Evolutionary conservation across 1,284 basidiomycete species (phyloP).

Genomic region (Rhodotorula mucilaginosa): DNA sequence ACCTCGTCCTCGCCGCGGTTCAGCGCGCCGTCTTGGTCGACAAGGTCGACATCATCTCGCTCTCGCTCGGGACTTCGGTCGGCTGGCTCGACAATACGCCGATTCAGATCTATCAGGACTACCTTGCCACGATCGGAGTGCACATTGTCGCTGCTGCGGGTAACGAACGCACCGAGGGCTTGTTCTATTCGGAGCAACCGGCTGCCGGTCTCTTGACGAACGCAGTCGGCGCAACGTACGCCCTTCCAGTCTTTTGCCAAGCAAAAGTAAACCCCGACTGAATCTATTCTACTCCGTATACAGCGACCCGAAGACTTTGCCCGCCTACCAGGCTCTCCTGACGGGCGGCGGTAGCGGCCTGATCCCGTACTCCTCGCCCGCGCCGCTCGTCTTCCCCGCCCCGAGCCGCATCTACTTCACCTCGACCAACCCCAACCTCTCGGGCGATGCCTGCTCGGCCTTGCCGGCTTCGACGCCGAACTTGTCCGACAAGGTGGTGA

Average conservation of each 20-base stretch:
- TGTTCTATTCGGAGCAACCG: slow-evolving; percentile 32
- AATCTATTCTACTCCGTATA: not conserved
- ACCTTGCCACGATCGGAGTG: slow-evolving; percentile 17
- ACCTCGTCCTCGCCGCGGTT: slow-evolving; percentile 2
- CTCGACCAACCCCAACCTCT: slow-evolving; percentile 45
- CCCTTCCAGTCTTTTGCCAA: too few relatives aligned
- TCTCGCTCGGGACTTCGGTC: slow-evolving; percentile 24
- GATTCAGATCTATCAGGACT: slow-evolving; percentile 25
- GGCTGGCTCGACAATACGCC: slow-evolving; percentile 32
- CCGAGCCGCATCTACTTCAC: slow-evolving; percentile 45
- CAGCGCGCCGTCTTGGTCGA: slow-evolving; percentile 12
- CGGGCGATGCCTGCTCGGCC: slow-evolving; percentile 58
- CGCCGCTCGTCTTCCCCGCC: slow-evolving; percentile 36
- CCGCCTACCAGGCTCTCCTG: slow-evolving; percentile 42
- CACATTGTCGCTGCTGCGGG: slow-evolving; percentile 25
- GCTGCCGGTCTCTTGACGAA: slow-evolving; percentile 15
- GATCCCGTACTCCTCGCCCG: slow-evolving; percentile 39
- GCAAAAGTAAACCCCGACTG: not conserved
- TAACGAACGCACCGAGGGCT: slow-evolving; percentile 35
- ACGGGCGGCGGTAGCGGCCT: slow-evolving; percentile 39
- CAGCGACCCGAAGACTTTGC: slow-evolving; percentile 23
- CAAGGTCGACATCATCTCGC: slow-evolving; percentile 30
- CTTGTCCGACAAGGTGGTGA: slow-evolving; percentile 54
- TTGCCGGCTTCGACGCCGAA: slow-evolving; percentile 59
- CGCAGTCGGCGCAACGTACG: slow-evolving; percentile 23